These are phyloP conservation scores for Seminavis robusta DNA, from an alignment of 108 stramenopile species.

Conservation along the genomic window DNA sequence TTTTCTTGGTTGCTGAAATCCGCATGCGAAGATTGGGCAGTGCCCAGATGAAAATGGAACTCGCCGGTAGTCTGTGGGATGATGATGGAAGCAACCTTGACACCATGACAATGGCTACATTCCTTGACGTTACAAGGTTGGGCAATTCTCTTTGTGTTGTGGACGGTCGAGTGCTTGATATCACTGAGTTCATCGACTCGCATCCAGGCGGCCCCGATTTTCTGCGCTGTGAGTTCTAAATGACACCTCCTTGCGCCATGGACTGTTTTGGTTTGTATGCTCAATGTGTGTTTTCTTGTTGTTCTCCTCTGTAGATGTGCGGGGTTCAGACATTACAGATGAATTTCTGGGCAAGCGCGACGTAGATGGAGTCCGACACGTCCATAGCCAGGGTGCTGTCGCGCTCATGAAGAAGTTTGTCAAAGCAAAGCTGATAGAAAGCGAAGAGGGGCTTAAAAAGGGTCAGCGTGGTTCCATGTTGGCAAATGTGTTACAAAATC, in stretches of 20 bases:
- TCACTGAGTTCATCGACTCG: not conserved
- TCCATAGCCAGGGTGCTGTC: not conserved
- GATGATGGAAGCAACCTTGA: not conserved
- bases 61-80: not conserved
- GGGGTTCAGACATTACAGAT: conserved; percentile 7
- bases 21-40: not conserved
- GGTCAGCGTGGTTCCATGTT: too few species aligned
- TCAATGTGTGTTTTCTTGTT: too few species aligned
- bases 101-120: conserved; percentile 7
- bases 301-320: too few species aligned
- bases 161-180: conserved; percentile 19
- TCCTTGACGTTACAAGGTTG: conserved; percentile 4
- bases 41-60: not conserved
- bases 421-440: not conserved
- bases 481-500: not conserved
- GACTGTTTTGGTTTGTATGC: too few species aligned
- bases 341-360: not conserved
- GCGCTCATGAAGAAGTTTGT: not conserved
- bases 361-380: conserved; percentile 6
- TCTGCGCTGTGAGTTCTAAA: too few species aligned
- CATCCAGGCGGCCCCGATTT: conserved; percentile 14
- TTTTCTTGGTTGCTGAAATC: conserved; percentile 4
- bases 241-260: too few species aligned
- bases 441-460: too few species aligned
- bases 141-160: conserved; percentile 1